Conservation (phyloP, 2,329 filamentous ascomycete genomes). For the Colletotrichum coccodes region DNA sequence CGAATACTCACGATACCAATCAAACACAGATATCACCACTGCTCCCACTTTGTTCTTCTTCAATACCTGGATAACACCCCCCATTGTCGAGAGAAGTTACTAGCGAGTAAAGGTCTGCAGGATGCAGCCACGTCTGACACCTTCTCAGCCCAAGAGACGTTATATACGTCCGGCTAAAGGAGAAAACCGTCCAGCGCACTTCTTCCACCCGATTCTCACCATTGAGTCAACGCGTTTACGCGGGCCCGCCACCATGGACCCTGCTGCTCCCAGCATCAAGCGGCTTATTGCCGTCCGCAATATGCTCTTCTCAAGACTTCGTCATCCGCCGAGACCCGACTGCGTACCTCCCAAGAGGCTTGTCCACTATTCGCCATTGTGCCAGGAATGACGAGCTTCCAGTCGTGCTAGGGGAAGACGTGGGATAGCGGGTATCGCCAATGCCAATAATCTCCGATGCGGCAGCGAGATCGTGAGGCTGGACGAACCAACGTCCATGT, state of each 20-base stretch:
- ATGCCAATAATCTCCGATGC: conserved; percentile 16
- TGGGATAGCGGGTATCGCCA: conserved; percentile 12
- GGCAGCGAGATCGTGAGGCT: conserved; percentile 6
- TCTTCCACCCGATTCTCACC: background rate
- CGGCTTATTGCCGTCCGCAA: background rate
- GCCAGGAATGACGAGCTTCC: conserved; percentile 26
- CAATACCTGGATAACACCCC: conserved; percentile 17
- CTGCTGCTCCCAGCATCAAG: background rate
- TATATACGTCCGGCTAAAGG: conserved; percentile 12
- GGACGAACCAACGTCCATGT: background rate
- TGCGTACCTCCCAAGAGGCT: background rate
- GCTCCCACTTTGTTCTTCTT: conserved; percentile 38
- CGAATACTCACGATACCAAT: conserved; percentile 40
- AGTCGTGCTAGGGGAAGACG: conserved; percentile 7
- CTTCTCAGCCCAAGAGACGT: background rate
- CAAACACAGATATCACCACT: conserved; percentile 40
- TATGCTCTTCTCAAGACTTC: background rate
- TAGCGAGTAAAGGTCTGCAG: no score
- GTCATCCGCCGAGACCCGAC: conserved; percentile 19
- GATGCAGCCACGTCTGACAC: background rate
- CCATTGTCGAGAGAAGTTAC: conserved; percentile 6
- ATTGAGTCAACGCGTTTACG: background rate
- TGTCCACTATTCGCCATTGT: conserved; percentile 27
- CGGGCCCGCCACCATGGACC: background rate
- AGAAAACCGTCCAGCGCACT: no score